phyloP scores from a whole-genome alignment of 1,284 basidiomycete genomes.

The Fomitopsis pinicola region DNA sequence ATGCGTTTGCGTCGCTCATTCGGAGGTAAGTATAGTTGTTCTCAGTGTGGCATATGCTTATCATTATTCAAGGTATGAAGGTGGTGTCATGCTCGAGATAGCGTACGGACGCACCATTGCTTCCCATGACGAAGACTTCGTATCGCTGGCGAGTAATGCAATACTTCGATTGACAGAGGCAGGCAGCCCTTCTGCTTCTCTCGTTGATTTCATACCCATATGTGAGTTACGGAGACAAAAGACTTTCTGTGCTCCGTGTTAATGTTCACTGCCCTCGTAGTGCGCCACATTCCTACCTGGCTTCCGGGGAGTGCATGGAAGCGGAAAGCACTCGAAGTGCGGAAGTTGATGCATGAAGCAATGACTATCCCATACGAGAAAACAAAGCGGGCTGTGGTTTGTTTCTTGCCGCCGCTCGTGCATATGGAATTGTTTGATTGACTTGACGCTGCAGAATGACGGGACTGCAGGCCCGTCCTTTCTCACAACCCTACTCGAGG shows the following conservation, averaged over 20 bases:
- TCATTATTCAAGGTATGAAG: slow-evolving; percentile 11
- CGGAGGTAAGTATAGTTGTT: slow-evolving; percentile 6
- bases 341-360: slow-evolving; percentile 30
- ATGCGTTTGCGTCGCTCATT: slow-evolving; percentile 10
- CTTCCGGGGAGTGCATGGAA: slow-evolving; percentile 55
- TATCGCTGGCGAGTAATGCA: slow-evolving; percentile 39
- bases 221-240: slow-evolving; percentile 30
- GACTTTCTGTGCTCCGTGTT: neutral
- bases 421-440: neutral
- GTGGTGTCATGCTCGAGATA: slow-evolving; percentile 38
- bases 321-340: slow-evolving; percentile 39
- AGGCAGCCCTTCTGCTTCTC: slow-evolving; percentile 46
- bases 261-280: slow-evolving; percentile 7
- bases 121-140: slow-evolving; percentile 22
- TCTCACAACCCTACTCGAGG: slow-evolving; percentile 44
- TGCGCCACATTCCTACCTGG: slow-evolving; percentile 50
- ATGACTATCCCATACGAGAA: slow-evolving; percentile 49
- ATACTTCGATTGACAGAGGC: slow-evolving; percentile 41
- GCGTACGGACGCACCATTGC: slow-evolving; percentile 25
- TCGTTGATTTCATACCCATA: slow-evolving; percentile 53
- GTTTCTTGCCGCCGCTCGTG: neutral
- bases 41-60: neutral
- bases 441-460: slow-evolving; percentile 20
- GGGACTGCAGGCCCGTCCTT: slow-evolving; percentile 48
- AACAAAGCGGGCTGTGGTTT: slow-evolving; percentile 47